A percentile compares a stretch with the other conserved stretches of the same genome.
These are phyloP conservation scores for Hypoxylon perforatum DNA, from an alignment of 495 filamentous ascomycete genomes.

Conservation along the genomic window DNA sequence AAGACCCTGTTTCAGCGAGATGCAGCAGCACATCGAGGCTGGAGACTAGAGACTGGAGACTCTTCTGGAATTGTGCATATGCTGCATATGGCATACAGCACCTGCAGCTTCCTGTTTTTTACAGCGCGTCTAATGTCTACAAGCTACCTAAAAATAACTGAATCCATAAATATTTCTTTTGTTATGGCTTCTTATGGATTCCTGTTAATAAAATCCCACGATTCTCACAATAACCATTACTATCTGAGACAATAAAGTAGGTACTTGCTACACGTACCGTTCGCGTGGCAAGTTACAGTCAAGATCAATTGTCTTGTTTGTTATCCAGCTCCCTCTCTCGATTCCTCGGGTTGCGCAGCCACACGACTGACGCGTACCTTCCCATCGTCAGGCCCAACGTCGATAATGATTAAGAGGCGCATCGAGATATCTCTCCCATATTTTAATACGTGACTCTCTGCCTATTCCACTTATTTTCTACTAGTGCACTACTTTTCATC, in stretches of 20 bases:
- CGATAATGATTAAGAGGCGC: conserved; percentile 37
- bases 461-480: conserved; percentile 25
- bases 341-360: conserved; percentile 35
- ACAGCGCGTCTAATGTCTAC: conserved; percentile 18
- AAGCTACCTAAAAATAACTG: conserved; percentile 17
- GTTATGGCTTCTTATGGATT: conserved; percentile 8
- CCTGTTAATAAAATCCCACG: conserved; percentile 13
- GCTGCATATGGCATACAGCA: conserved; percentile 25
- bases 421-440: conserved; percentile 20
- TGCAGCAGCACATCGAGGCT: conserved; percentile 33
- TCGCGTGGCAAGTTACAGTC: conserved; percentile 12
- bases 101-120: conserved; percentile 38
- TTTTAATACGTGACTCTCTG: conserved; percentile 24
- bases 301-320: conserved; percentile 30
- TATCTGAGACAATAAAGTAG: conserved; percentile 20
- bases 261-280: conserved; percentile 4
- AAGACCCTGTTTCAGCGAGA: conserved; percentile 30
- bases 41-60: too few species aligned
- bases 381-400: conserved; percentile 17
- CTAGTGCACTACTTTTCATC: conserved; percentile 21
- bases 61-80: conserved; percentile 11
- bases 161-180: conserved; percentile 8
- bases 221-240: conserved; percentile 4
- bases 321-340: conserved; percentile 3
- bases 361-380: conserved; percentile 44